phyloP scores from a whole-genome alignment of 495 filamentous ascomycete species.

The Neurospora intermedia region DNA sequence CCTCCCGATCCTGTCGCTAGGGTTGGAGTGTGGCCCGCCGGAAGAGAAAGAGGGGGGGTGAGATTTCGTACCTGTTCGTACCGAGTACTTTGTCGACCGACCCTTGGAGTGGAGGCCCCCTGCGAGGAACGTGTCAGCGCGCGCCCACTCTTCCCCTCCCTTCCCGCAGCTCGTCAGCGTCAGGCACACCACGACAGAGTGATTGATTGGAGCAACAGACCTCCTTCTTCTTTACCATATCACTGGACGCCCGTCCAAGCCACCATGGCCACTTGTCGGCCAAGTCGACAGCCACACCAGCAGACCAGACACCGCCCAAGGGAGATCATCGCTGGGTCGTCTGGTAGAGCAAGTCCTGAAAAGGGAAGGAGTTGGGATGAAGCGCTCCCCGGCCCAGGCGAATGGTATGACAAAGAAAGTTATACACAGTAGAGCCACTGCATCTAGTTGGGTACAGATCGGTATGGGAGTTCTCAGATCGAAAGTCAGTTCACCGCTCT shows the following conservation, averaged over 20 bases:
- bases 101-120: slow-evolving; percentile 8
- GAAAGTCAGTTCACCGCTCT: not conserved
- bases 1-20: slow-evolving; percentile 4
- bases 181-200: slow-evolving; percentile 4
- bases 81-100: slow-evolving; percentile 9
- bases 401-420: not conserved
- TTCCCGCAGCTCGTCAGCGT: not conserved
- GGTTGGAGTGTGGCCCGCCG: not conserved
- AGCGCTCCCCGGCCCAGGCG: not conserved
- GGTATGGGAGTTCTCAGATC: not conserved
- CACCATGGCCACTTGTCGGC: not conserved
- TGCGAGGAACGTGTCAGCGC: slow-evolving; percentile 6
- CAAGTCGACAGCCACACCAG: not conserved
- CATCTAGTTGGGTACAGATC: not conserved
- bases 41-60: not conserved
- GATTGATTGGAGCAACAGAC: not conserved
- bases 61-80: slow-evolving; percentile 8
- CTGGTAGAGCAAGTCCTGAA: not conserved
- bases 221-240: not conserved
- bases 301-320: not conserved
- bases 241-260: not conserved
- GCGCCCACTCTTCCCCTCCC: not conserved
- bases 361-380: not conserved
- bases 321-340: not conserved
- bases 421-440: not conserved